Conservation (phyloP, 257 asterid genomes). For the Nicotiana knightiana region DNA sequence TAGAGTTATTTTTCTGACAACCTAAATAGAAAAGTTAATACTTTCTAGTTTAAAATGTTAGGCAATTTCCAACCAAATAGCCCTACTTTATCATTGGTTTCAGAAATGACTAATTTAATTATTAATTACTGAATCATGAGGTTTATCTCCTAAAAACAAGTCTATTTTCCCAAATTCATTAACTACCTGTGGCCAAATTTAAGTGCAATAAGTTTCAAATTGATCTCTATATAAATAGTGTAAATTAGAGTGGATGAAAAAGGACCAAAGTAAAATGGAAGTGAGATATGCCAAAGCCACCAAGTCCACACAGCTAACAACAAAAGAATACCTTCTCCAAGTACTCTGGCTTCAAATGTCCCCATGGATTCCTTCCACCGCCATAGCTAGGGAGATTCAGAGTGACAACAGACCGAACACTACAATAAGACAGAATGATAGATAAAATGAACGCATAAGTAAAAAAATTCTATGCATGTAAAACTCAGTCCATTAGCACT, state of each 20-base stretch:
- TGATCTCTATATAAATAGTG: not conserved
- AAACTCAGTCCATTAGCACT: not conserved
- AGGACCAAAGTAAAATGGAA: not conserved
- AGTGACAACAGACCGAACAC: conserved; percentile 92
- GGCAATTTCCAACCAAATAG: not conserved
- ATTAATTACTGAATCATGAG: not conserved
- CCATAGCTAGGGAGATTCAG: conserved; percentile 94
- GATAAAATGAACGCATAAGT: not conserved
- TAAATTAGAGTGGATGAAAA: not conserved
- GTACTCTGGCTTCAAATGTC: conserved; percentile 69
- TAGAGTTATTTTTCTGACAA: not conserved
- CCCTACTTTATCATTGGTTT: not conserved
- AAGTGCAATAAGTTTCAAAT: not conserved
- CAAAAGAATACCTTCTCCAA: conserved; percentile 58
- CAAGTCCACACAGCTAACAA: not conserved
- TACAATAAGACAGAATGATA: conserved; percentile 23
- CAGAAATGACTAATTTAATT: not conserved
- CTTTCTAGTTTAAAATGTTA: not conserved
- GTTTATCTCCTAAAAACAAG: no score
- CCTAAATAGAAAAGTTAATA: not conserved
- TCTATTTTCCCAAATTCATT: no score
- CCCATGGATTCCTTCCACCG: conserved; percentile 98
- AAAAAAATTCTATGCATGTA: not conserved
- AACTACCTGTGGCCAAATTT: not conserved
- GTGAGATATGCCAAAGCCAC: not conserved